Percentiles rank a stretch among this genome's conserved stretches.
Conservation (phyloP, 306 rosid species). For the Castanea mollissima region DNA sequence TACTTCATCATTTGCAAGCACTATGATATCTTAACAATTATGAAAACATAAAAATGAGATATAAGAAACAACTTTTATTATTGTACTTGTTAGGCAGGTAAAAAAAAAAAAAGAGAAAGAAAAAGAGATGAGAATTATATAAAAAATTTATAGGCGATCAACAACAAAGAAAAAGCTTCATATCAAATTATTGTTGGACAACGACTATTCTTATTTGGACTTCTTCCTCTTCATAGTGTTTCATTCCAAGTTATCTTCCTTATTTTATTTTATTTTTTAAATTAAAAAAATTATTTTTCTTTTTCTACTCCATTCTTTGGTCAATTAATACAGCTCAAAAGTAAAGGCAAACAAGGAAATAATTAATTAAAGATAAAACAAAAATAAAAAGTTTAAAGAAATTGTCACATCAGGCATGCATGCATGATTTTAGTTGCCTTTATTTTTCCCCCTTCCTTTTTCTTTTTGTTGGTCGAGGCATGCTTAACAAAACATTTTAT, state of each 20-base stretch:
- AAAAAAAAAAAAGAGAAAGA: too few relatives aligned
- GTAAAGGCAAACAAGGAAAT: not conserved
- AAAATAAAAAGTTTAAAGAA: not conserved
- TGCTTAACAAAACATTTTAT: too few relatives aligned
- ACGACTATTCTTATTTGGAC: not conserved
- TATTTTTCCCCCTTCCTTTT: not conserved
- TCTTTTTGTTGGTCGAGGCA: too few relatives aligned
- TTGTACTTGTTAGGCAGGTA: too few relatives aligned
- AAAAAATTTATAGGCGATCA: not conserved
- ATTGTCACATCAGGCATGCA: not conserved
- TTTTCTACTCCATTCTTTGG: not conserved
- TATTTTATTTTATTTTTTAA: not conserved
- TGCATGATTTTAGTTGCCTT: not conserved
- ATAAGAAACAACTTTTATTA: too few relatives aligned
- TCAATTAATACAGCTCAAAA: constrained; percentile 6
- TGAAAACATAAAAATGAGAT: too few relatives aligned
- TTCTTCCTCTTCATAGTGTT: not conserved
- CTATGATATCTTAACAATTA: too few relatives aligned
- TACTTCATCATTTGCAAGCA: too few relatives aligned
- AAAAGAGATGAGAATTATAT: too few relatives aligned
- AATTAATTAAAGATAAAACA: not conserved
- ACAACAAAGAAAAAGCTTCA: not conserved
- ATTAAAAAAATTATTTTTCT: not conserved
- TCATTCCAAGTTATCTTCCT: not conserved
- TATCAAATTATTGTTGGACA: not conserved